A percentile compares a stretch with the other conserved stretches of the same genome.
Conservation (phyloP, 345 rosid species). For the Aethionema arabicum region DNA sequence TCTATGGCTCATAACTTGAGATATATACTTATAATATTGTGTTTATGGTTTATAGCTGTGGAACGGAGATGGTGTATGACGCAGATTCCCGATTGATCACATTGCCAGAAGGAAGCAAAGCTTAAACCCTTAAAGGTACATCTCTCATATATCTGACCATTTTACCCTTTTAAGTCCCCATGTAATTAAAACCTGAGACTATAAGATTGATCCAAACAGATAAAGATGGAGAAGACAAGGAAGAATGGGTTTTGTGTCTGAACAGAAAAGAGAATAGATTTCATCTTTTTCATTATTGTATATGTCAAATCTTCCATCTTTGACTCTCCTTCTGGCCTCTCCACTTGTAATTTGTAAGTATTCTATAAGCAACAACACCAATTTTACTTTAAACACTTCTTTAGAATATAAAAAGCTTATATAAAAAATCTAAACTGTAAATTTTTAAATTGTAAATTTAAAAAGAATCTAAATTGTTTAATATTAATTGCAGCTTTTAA, state of each 20-base stretch:
- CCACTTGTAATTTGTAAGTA: conserved; percentile 40
- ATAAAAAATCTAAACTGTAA: no score
- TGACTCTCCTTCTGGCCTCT: conserved; percentile 25
- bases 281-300: conserved; percentile 10
- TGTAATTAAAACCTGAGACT: conserved; percentile 13
- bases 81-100: conserved; percentile 66
- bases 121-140: conserved; percentile 53
- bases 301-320: conserved; percentile 37
- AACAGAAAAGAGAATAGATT: conserved; percentile 33
- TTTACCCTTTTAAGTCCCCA: conserved; percentile 8
- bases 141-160: background rate
- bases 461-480: no score
- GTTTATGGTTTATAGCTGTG: conserved; percentile 52
- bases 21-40: no score
- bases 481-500: no score
- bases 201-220: conserved; percentile 1
- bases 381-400: conserved; percentile 18
- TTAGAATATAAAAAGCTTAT: no score
- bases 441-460: no score
- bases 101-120: conserved; percentile 79
- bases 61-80: conserved; percentile 60
- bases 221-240: conserved; percentile 24
- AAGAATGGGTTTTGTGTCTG: conserved; percentile 30
- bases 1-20: no score
- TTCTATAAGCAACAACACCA: conserved; percentile 31